Percentiles rank a stretch among this genome's conserved stretches.
Evolutionary conservation across 2,329 filamentous ascomycete species (phyloP).

Genomic region (Didymella arachidicola): DNA sequence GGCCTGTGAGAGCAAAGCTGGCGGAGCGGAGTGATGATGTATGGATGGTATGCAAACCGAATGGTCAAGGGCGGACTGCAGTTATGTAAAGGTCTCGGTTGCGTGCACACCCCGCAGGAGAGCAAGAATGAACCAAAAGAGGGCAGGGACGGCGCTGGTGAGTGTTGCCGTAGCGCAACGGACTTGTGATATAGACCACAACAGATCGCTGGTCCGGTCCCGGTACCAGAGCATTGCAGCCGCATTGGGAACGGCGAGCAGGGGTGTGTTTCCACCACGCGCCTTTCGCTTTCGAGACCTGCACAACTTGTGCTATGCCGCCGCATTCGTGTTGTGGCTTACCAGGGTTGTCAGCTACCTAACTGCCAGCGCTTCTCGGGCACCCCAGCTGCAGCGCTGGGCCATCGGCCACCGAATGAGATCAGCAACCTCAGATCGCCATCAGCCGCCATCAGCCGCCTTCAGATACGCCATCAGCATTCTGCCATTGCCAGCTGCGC

Average conservation of each 20-base stretch:
- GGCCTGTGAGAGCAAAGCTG: constrained; percentile 2
- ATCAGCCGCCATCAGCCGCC: constrained; percentile 16
- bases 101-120: constrained; percentile 8
- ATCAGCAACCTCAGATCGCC: constrained; percentile 6
- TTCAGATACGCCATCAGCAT: constrained; percentile 6
- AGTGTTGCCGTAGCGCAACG: constrained; percentile 18
- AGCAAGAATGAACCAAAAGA: constrained; percentile 18
- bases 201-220: constrained; percentile 13
- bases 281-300: constrained; percentile 24
- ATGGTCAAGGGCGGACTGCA: constrained; percentile 7
- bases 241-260: constrained; percentile 17
- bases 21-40: constrained; percentile 17
- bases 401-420: constrained; percentile 5
- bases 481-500: constrained; percentile 7
- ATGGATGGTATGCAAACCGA: constrained; percentile 10
- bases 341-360: constrained; percentile 6
- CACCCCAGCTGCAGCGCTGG: constrained; percentile 17
- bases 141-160: constrained; percentile 9
- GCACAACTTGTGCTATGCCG: constrained; percentile 19
- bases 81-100: constrained; percentile 18
- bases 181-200: constrained; percentile 23
- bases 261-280: constrained; percentile 25
- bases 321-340: constrained; percentile 18
- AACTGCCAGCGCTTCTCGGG: constrained; percentile 16
- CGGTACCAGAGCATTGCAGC: constrained; percentile 17